phyloP scores from a whole-genome alignment of 2,329 filamentous ascomycete genomes.

The Tolypocladium album region DNA sequence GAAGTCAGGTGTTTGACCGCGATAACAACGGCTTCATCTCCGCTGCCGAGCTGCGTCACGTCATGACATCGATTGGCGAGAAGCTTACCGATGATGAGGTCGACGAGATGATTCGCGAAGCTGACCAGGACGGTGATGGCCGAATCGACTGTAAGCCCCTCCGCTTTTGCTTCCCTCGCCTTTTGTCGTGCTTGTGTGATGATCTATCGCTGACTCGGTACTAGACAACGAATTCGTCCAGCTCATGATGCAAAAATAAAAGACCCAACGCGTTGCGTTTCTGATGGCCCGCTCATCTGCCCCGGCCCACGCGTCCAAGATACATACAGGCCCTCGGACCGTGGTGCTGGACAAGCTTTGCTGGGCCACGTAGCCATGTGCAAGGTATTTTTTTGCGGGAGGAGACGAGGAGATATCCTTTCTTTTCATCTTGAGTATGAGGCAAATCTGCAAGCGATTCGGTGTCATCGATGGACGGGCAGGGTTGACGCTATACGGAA shows the following conservation, averaged over 20 bases:
- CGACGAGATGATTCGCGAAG: constrained; percentile 88
- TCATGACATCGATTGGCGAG: constrained; percentile 88
- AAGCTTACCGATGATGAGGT: constrained; percentile 87
- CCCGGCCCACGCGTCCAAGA: neutral
- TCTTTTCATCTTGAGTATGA: constrained; percentile 12
- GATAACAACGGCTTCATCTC: constrained; percentile 92
- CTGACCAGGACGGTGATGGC: constrained; percentile 81
- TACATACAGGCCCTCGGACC: neutral
- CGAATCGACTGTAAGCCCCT: constrained; percentile 68
- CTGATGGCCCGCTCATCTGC: neutral
- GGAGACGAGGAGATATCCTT: constrained; percentile 8
- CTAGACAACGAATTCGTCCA: constrained; percentile 87
- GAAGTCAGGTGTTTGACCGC: constrained; percentile 60
- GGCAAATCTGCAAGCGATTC: constrained; percentile 20
- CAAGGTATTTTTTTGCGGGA: constrained; percentile 1
- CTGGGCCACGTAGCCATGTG: neutral
- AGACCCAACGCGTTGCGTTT: constrained; percentile 2
- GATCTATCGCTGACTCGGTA: constrained; percentile 7
- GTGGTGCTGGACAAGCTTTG: neutral
- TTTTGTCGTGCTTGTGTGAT: neutral
- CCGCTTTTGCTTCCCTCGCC: neutral
- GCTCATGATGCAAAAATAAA: constrained; percentile 92
- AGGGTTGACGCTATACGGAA: constrained; percentile 15
- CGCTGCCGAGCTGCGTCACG: constrained; percentile 75
- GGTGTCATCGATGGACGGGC: constrained; percentile 14